Evolutionary conservation across 75 land plant species (phyloP).

Genomic region (Cupressus sempervirens): DNA sequence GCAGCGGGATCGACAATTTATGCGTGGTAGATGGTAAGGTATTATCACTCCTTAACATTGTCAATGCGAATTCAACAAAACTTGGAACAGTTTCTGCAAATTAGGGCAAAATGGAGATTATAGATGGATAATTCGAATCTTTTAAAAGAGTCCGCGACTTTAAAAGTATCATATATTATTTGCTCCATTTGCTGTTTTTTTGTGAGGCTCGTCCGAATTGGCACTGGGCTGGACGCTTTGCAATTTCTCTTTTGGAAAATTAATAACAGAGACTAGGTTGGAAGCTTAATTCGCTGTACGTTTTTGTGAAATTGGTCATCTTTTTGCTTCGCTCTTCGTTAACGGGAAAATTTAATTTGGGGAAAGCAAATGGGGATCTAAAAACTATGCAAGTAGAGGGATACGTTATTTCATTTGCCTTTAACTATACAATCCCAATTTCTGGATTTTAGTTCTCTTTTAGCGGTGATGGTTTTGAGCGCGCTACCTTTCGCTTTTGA

Average conservation of each 20-base stretch:
- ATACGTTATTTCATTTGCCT: background rate
- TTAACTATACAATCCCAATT: background rate
- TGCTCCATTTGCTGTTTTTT: background rate
- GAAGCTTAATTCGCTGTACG: background rate
- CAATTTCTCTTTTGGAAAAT: background rate
- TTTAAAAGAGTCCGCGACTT: background rate
- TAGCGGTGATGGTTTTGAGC: background rate
- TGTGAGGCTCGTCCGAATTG: too few species aligned
- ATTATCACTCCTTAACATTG: background rate
- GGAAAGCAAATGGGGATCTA: background rate
- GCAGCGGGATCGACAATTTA: background rate
- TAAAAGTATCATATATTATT: background rate
- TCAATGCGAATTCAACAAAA: background rate
- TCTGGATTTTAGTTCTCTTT: background rate
- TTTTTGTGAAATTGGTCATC: background rate
- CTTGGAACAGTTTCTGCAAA: background rate
- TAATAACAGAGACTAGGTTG: background rate
- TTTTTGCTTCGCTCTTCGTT: too few species aligned
- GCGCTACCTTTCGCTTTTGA: background rate
- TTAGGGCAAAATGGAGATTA: background rate
- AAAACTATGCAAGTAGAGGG: background rate
- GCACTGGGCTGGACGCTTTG: background rate
- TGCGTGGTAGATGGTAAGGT: background rate
- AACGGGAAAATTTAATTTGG: background rate
- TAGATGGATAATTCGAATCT: background rate